Conservation (phyloP, 306 rosid species). For the Cicer arietinum region DNA sequence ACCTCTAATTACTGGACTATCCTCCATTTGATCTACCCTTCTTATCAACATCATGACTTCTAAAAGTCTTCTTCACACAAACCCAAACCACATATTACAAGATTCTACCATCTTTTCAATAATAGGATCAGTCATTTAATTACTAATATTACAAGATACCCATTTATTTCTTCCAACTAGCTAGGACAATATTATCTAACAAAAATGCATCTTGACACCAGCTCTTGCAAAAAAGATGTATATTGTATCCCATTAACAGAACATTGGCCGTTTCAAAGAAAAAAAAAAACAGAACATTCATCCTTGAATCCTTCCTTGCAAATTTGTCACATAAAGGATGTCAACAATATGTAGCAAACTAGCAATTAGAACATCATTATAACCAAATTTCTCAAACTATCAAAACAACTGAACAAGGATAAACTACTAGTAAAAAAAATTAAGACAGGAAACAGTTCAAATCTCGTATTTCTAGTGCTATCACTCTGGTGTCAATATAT, state of each 20-base stretch:
- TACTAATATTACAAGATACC: background rate
- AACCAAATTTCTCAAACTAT: slow-evolving; percentile 20
- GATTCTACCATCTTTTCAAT: background rate
- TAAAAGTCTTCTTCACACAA: background rate
- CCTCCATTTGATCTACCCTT: no score
- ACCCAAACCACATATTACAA: background rate
- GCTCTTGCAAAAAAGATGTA: background rate
- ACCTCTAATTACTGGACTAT: no score
- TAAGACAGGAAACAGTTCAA: background rate
- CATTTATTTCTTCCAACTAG: background rate
- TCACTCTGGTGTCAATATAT: background rate
- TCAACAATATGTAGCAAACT: background rate
- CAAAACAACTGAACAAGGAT: slow-evolving; percentile 3
- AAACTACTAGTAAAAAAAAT: background rate
- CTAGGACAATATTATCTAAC: background rate
- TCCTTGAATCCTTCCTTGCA: background rate
- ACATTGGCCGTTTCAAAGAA: no score
- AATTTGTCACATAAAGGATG: slow-evolving; percentile 15
- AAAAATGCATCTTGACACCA: background rate
- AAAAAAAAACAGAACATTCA: background rate
- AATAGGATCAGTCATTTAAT: background rate
- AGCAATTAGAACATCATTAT: background rate
- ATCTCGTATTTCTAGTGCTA: slow-evolving; percentile 15
- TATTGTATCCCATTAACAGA: background rate
- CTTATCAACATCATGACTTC: no score